Base-by-base conservation (phyloP, 2,329 filamentous ascomycete genomes). In the Pezicula radicicola region DNA sequence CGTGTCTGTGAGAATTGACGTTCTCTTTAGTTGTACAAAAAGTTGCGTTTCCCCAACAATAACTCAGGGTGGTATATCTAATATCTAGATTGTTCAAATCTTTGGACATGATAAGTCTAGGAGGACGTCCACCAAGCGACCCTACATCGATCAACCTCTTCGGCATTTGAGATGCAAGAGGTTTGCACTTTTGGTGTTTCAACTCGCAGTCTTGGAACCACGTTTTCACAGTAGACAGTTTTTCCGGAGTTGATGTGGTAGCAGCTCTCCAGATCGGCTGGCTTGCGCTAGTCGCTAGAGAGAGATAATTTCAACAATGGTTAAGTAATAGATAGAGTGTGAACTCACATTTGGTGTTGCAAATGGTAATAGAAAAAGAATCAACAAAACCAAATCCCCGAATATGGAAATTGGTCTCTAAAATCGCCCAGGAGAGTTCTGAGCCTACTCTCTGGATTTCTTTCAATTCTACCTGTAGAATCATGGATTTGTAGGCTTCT, bases 1-100 rank as follows among this genome's bases (percentile, higher is more conserved):
- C 33, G 18, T 35, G 21, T 36, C 15, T 25, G 19, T 37, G 25
- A 16, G 16, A 13, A 10, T 28, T 8, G 15, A 36, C 42, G 36
- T 41, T 55, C 16, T 46, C 43, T 16, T 19, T 50, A 6, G 39
- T 50, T 10, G 50, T 50, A 10, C 37, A 9, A 30, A 52, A 52
- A 3, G n/a, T 37, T 10, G 35, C n/a, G 21, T 46, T 12, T 25
- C 50, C 53, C 53, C 47, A 55, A 27, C 46, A 55, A 15, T 55
- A 48, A 42, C 53, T 53, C 9, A 55, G 44, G 7, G 46, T 48
- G 3, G 46, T 39, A 52, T 54, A 54, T 40, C 37, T 53, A 2
- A 30, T 18, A 37, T 15, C 37, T 10, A 7, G 5, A 8, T 44
- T 33, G 4, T 16, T 1, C 37, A 40, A 16, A 40, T 40, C 15